Base-by-base conservation (phyloP, 805 yeast genomes). In the Candida hungchunana region DNA sequence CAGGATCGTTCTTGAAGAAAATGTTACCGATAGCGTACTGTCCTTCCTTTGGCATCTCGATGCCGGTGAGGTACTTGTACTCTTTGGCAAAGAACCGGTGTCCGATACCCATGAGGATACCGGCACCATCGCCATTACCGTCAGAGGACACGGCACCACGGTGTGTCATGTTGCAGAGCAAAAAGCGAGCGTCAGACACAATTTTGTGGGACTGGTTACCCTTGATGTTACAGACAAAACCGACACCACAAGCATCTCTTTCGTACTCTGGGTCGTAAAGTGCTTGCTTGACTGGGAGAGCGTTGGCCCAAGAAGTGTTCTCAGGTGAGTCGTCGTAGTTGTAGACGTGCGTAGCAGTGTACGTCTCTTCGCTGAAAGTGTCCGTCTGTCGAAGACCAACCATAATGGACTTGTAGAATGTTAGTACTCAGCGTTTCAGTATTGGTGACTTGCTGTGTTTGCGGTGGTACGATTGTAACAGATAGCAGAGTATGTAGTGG, bases 111-210 rank as follows among this genome's bases (percentile, higher is more conserved):
- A 93, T 77, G 76, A 90, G 77, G 43, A 90, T 87, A 62, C 98
- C 98, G 18, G 98, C 98, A 64, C 98, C 98, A 59, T 90, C 98
- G 63, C 98, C 98, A 60, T 90, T 96, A 16, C 97, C 95, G 56
- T 89, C 96, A 1, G 87, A 71, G 41, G 96, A 95, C 42, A 89
- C 96, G 26, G 97, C 97, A 58, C 98, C 98, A 67, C 98, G 79
- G 63, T 90, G 98, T 43, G 97, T 85, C 98, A 90, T 93, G 66
- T 93, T 90, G 68, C 97, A 89, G 37, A 90, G 77, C 53, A 90
- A 67, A 57, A 75, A 77, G 49, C 78, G 71, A 27, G 96, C 96
- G 66, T 93, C 97, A 27, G 94, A 79, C 42, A 90, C 88, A 51
- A 90, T 87, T 58, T 89, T 88, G 68, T 93, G 98, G 36, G 94